Base-by-base conservation (phyloP, 306 rosid species). In the Hylodesmum podocarpum region DNA sequence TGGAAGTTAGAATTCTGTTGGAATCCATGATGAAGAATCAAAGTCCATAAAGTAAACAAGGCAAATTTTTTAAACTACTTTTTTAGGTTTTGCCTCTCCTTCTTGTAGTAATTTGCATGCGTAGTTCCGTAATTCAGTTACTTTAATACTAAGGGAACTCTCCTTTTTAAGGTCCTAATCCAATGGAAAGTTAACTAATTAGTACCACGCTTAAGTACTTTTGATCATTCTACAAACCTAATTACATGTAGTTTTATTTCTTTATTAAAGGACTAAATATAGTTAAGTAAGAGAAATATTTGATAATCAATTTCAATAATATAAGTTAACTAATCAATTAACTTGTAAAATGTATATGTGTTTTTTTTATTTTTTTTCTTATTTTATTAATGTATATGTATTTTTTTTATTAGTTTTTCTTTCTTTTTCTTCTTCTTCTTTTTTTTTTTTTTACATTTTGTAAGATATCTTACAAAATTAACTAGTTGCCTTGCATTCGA, bases 1-100 rank as follows among this genome's bases (percentile, higher is more conserved):
- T 85, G 80, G 88, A 65, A 85, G 86, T 82, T 82, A 85, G 88
- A 85, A 78, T 78, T 85, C 84, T 82, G 86, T 82, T 85, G 84
- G 84, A 81, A 75, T 12, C 50, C 51, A 85, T 81, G 64, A 85
- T 69, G 76, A 72, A 85, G 33, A 14, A 85, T 73, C 72, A 46
- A 78, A 80, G 77, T 65, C 65, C 40, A 66, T 7, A 84, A 71
- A 51, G 65, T 51, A 61, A 71, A 39, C 22, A 46, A 55, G 27
- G 19, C 46, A 61, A 75, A 21, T 13, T 27, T 6, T 66, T n/a
- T 27, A 72, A 72, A 66, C 28, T 12, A 70, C 82, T 80, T 83
- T 75, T 19, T 10, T 54, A 65, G 18, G 12, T 24, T 41, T 69
- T 57, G 46, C 79, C 58, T 71, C n/a, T 51, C 55, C 63, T 76